phyloP scores from a whole-genome alignment of 257 asterid species.

The Fraxinus americana region DNA sequence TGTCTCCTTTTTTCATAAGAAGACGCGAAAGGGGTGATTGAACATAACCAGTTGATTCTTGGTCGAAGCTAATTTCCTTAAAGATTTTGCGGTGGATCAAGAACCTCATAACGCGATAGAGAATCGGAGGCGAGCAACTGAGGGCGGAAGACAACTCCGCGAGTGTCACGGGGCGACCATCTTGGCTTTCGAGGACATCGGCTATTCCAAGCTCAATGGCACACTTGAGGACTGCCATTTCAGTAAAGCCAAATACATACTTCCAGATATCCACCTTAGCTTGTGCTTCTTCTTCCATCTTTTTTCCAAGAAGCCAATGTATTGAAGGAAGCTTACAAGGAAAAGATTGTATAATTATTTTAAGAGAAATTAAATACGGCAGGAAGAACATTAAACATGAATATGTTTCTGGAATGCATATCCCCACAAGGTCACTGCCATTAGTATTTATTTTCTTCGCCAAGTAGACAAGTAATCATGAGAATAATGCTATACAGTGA shows the following conservation, averaged over 20 bases:
- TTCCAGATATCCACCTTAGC: conserved; percentile 59
- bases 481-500: no score
- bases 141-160: conserved; percentile 38
- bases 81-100: conserved; percentile 42
- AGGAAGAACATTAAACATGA: no score
- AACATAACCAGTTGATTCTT: background rate
- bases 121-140: conserved; percentile 33
- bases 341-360: no score
- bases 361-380: no score
- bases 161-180: conserved; percentile 22
- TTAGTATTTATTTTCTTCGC: no score
- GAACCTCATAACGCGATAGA: conserved; percentile 62
- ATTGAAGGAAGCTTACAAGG: no score
- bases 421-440: no score
- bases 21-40: conserved; percentile 32
- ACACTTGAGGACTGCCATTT: conserved; percentile 63
- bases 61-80: conserved; percentile 12
- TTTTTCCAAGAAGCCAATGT: background rate
- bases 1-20: conserved; percentile 23
- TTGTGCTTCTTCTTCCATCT: conserved; percentile 30
- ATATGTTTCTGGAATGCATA: no score
- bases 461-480: no score
- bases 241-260: conserved; percentile 59
- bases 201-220: conserved; percentile 55
- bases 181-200: conserved; percentile 39